These are phyloP conservation scores for Boehmeria nivea DNA, from an alignment of 306 rosid genomes.

Conservation along the genomic window DNA sequence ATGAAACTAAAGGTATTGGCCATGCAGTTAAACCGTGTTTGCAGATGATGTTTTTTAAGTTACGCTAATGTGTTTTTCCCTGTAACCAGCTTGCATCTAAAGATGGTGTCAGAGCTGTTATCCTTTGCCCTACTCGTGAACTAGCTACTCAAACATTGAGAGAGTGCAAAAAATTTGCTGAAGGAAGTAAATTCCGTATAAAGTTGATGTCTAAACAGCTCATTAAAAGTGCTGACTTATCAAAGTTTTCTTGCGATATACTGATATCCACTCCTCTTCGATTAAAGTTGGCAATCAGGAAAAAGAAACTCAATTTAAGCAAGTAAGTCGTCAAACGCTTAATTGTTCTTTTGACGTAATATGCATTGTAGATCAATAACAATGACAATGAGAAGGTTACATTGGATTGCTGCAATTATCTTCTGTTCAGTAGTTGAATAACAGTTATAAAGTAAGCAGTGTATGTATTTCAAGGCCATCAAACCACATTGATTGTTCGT, in stretches of 20 bases:
- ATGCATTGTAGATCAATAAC: neutral
- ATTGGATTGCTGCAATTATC: no score
- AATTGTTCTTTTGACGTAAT: constrained; percentile 8
- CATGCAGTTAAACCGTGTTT: constrained; percentile 7
- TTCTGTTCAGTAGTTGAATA: no score
- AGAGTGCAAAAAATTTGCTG: constrained; percentile 81
- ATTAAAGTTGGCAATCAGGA: constrained; percentile 49
- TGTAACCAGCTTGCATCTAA: constrained; percentile 44
- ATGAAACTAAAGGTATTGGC: constrained; percentile 76
- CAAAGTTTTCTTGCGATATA: constrained; percentile 64
- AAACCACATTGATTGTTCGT: no score
- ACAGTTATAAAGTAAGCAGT: no score
- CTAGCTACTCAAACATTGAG: constrained; percentile 77
- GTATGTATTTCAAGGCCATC: no score
- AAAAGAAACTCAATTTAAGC: constrained; percentile 65
- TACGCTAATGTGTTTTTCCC: constrained; percentile 19
- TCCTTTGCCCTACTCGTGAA: constrained; percentile 85
- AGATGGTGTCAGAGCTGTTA: constrained; percentile 71
- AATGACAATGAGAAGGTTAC: neutral
- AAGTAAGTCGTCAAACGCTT: constrained; percentile 43
- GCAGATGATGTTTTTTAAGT: constrained; percentile 11
- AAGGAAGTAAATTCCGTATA: constrained; percentile 52
- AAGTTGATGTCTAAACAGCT: constrained; percentile 68
- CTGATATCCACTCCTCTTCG: constrained; percentile 89
- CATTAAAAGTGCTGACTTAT: constrained; percentile 55